Conservation (phyloP, 208 protist genomes). For the Zelonia costaricensis region DNA sequence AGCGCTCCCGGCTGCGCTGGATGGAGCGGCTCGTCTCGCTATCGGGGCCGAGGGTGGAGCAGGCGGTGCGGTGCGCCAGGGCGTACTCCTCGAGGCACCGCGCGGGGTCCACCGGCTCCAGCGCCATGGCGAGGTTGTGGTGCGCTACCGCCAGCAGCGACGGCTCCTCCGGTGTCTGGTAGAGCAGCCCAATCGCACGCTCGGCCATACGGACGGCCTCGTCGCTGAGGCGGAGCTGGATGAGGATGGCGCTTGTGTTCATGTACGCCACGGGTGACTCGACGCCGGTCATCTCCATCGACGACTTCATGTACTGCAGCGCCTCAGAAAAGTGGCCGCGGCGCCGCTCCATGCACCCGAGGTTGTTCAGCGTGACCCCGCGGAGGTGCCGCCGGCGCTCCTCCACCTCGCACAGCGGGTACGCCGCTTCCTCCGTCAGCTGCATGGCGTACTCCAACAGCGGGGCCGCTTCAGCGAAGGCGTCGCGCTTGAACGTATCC, state of each 20-base stretch:
- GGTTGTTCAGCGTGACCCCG: constrained; percentile 88
- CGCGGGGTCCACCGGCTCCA: constrained; percentile 67
- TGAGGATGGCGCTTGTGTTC: constrained; percentile 89
- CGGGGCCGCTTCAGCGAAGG: constrained; percentile 55
- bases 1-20: constrained; percentile 74
- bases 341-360: constrained; percentile 87
- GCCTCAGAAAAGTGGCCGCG: constrained; percentile 81
- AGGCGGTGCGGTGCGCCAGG: constrained; percentile 55
- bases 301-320: constrained; percentile 72
- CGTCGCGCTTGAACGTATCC: constrained; percentile 74
- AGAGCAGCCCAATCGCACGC: constrained; percentile 69
- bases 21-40: constrained; percentile 68
- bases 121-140: constrained; percentile 92
- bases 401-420: constrained; percentile 63
- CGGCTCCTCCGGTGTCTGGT: constrained; percentile 65
- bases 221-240: constrained; percentile 78
- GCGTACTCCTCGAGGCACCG: constrained; percentile 78
- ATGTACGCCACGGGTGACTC: constrained; percentile 87
- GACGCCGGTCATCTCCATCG: constrained; percentile 69
- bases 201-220: constrained; percentile 73
- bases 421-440: constrained; percentile 64
- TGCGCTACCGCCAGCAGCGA: constrained; percentile 86
- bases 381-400: constrained; percentile 71
- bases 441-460: constrained; percentile 73
- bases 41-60: constrained; percentile 40